Evolutionary conservation across 2,329 filamentous ascomycete species (phyloP).

Genomic region (Venturia effusa): DNA sequence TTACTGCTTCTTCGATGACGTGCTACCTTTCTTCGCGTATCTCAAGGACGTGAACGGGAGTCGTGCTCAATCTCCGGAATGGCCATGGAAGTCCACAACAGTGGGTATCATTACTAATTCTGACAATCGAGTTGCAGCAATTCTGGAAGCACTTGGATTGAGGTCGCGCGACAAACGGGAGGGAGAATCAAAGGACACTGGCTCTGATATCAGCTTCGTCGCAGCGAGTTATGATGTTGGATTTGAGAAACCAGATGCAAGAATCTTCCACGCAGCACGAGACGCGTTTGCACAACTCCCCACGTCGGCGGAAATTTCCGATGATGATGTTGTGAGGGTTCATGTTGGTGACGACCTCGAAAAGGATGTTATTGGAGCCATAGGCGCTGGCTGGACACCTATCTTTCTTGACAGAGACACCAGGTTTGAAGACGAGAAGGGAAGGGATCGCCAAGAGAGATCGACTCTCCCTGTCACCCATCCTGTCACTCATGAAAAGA

Average conservation of each 20-base stretch:
- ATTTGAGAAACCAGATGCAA: conserved; percentile 44
- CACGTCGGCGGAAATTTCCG: conserved; percentile 3
- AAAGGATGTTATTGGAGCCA: conserved; percentile 13
- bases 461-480: not conserved
- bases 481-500: not conserved
- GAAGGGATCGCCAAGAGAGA: not conserved
- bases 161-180: conserved; percentile 24
- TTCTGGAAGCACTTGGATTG: conserved; percentile 45
- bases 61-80: conserved; percentile 12
- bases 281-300: conserved; percentile 29
- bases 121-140: conserved; percentile 45
- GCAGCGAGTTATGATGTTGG: conserved; percentile 55
- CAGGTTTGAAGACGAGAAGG: not conserved
- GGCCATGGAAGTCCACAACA: conserved; percentile 32
- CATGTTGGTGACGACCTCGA: conserved; percentile 13
- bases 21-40: conserved; percentile 33
- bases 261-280: conserved; percentile 47
- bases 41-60: conserved; percentile 12
- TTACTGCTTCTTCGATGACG: conserved; percentile 39
- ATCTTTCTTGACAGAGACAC: conserved; percentile 13
- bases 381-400: conserved; percentile 11
- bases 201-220: conserved; percentile 42
- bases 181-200: conserved; percentile 2
- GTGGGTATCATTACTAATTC: conserved; percentile 54
- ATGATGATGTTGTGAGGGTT: conserved; percentile 10